phyloP scores from a whole-genome alignment of 2,329 filamentous ascomycete species.

The Pseudogymnoascus sp. region DNA sequence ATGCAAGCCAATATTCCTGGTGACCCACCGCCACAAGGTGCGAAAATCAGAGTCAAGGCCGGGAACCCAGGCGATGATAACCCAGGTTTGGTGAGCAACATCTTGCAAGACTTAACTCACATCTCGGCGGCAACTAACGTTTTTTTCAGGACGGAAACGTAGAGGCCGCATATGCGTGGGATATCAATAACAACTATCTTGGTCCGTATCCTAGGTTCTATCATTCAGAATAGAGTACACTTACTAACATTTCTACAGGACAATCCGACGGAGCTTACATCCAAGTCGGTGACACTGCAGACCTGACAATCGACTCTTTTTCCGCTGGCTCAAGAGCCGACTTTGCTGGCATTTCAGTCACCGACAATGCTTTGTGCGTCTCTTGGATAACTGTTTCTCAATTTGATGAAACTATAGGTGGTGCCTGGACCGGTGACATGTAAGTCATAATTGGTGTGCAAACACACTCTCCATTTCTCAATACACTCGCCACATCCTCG shows the following conservation, averaged over 20 bases:
- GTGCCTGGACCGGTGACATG: not conserved
- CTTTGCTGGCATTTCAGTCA: not conserved
- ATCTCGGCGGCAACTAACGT: not conserved
- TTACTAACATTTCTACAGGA: not conserved
- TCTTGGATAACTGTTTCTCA: not conserved
- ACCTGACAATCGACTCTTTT: not conserved
- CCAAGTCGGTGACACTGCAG: not conserved
- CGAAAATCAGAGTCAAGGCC: not conserved
- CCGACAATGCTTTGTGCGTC: not conserved
- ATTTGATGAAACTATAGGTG: not conserved
- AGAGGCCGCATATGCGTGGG: not conserved
- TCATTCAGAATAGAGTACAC: not conserved
- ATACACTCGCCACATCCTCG: not conserved
- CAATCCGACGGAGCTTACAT: not conserved
- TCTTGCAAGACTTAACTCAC: not conserved
- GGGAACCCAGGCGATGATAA: not conserved
- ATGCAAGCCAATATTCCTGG: not conserved
- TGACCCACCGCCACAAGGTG: not conserved
- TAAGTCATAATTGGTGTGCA: not conserved
- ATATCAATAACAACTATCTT: not conserved
- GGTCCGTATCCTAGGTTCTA: not conserved
- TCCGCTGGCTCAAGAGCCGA: not conserved
- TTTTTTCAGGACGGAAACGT: not conserved
- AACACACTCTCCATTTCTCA: not conserved
- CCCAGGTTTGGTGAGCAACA: not conserved